Conservation (phyloP, 2,329 filamentous ascomycete genomes). For the Xylariaceae sp. region DNA sequence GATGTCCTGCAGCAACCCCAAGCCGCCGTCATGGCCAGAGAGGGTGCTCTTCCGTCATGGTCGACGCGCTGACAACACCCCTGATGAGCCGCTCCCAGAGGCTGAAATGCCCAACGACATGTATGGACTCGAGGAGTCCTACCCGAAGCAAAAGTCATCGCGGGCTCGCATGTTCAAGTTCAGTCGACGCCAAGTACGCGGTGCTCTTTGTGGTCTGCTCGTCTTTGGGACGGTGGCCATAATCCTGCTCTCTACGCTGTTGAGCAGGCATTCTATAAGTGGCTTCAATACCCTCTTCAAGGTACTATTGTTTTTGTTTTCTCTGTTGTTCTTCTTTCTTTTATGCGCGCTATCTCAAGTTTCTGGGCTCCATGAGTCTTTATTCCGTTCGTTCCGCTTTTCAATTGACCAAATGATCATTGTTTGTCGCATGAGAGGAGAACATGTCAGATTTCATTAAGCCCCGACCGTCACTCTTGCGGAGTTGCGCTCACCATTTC, state of each 20-base stretch:
- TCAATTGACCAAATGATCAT: not conserved
- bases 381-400: not conserved
- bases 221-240: slow-evolving; percentile 17
- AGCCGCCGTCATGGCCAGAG: slow-evolving; percentile 20
- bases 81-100: slow-evolving; percentile 4
- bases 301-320: slow-evolving; percentile 10
- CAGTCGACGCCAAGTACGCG: slow-evolving; percentile 9
- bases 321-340: not conserved
- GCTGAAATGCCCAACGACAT: slow-evolving; percentile 7
- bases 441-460: not conserved
- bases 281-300: slow-evolving; percentile 17
- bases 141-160: slow-evolving; percentile 9
- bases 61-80: not conserved
- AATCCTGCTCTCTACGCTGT: slow-evolving; percentile 18
- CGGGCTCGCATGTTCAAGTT: not conserved
- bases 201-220: slow-evolving; percentile 4
- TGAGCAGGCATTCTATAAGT: slow-evolving; percentile 10
- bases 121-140: slow-evolving; percentile 11
- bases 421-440: not conserved
- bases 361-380: not conserved
- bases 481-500: not conserved
- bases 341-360: not conserved
- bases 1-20: slow-evolving; percentile 6
- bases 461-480: not conserved
- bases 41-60: slow-evolving; percentile 6